Evolutionary conservation across 345 rosid species (phyloP).

Genomic region (Viola odorata): DNA sequence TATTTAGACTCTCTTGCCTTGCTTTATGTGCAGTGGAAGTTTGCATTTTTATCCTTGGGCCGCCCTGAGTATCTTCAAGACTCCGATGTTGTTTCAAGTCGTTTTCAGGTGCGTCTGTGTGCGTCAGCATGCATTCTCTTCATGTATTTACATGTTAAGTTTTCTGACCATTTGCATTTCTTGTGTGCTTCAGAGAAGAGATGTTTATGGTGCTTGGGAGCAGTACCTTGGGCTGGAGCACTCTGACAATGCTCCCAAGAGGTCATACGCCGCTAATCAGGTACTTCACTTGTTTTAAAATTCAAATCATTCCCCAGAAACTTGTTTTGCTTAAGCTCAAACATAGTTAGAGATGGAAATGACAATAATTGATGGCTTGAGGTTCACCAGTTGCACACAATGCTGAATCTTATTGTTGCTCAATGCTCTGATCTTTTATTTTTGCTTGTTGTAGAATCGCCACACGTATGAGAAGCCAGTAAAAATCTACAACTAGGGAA

Average conservation of each 20-base stretch:
- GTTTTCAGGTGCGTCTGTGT: slow-evolving; percentile 24
- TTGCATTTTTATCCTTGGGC: slow-evolving; percentile 54
- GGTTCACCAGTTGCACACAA: neutral
- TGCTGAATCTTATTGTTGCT: neutral
- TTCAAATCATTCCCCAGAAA: neutral
- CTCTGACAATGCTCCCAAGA: slow-evolving; percentile 73
- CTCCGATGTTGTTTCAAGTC: slow-evolving; percentile 21
- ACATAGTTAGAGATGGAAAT: neutral
- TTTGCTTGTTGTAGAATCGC: slow-evolving; percentile 22
- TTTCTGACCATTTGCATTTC: neutral
- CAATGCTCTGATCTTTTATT: neutral
- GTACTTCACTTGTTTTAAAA: slow-evolving; percentile 24
- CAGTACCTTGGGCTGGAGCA: slow-evolving; percentile 97
- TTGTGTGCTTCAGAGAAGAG: slow-evolving; percentile 51
- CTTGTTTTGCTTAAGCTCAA: neutral
- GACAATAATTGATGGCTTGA: neutral
- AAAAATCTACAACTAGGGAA: slow-evolving; percentile 27
- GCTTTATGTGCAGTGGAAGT: slow-evolving; percentile 25
- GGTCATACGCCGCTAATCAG: slow-evolving; percentile 77
- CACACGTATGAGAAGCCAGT: slow-evolving; percentile 28
- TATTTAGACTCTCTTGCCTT: neutral
- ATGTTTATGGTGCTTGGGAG: slow-evolving; percentile 95
- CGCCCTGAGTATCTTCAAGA: slow-evolving; percentile 51
- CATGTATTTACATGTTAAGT: neutral
- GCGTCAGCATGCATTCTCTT: neutral